Base-by-base conservation (phyloP, 1,139 yeast genomes). In the Kurtzmaniella quercitrusa region DNA sequence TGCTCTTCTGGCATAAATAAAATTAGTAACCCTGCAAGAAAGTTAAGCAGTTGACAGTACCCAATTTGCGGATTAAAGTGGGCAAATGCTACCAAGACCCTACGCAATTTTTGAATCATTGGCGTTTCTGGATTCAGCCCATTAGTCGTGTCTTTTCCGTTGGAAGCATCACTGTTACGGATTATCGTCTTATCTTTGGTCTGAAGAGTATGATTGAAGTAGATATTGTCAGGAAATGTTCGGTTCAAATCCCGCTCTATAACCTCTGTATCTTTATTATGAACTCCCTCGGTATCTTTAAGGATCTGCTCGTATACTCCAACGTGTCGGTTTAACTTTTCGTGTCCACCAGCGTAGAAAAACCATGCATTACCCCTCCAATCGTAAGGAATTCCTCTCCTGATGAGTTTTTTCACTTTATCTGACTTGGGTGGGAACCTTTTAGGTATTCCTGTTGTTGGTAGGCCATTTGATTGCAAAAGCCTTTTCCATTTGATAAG, bases 341-440 rank as follows among this genome's bases (percentile, higher is more conserved):
- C 96, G 47, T 81, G 75, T 2, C 97, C 98, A n/a, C 84, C 82
- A n/a, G 95, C 95, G 61, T 88, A 91, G 67, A 80, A 84, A 71
- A 93, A 93, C 98, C 98, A 93, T 1, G 97, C 97, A 51, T 80
- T 80, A 0, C 98, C 98, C 52, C 98, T 70, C 96, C 97, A 91
- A 59, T 88, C 96, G 0, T 96, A 91, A 0, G 98, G 98, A 8
- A 93, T 84, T 6, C 98, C 98, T 58, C 87, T 84, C 45, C 98
- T 75, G 12, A 93, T 78, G 57, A 88, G 82, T 48, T 95, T 78
- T 57, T 86, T 85, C 48, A 89, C 73, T 53, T 87, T 89, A 47
- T 86, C 95, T 8, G 93, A 84, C 47, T 78, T 78, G 0, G 96
- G 84, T 0, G 98, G 98, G 57, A 88, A 91, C 46, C 93, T 61